A percentile compares a stretch with the other conserved stretches of the same genome.
Evolutionary conservation across 495 filamentous ascomycete species (phyloP).

Genomic region (Aspergillus ellipticus): DNA sequence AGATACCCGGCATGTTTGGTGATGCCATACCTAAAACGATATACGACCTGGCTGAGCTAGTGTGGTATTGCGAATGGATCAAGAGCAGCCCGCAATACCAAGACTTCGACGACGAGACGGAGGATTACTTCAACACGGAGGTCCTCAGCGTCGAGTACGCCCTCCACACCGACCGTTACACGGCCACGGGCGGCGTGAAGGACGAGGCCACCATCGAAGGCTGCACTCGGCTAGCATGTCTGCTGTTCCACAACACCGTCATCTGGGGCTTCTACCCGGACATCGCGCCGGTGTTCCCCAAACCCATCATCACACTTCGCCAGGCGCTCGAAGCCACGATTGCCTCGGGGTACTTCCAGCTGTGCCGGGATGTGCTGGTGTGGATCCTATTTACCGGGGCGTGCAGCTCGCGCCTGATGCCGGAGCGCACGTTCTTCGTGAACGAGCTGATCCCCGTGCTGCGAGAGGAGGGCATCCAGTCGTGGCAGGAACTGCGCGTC

Average conservation of each 20-base stretch:
- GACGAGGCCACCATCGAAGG: constrained; percentile 48
- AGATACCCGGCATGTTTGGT: constrained; percentile 40
- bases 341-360: constrained; percentile 30
- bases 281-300: constrained; percentile 36
- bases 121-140: constrained; percentile 47
- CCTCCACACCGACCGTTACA: constrained; percentile 49
- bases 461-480: constrained; percentile 26
- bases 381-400: constrained; percentile 43
- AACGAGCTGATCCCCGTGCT: constrained; percentile 31
- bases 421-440: constrained; percentile 37
- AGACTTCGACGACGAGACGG: constrained; percentile 37
- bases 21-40: constrained; percentile 31
- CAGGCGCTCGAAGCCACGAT: constrained; percentile 36
- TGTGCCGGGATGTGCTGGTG: constrained; percentile 37
- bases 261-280: constrained; percentile 47
- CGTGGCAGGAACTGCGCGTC: constrained; percentile 37
- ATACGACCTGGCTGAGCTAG: constrained; percentile 38
- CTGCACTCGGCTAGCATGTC: constrained; percentile 39
- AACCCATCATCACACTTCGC: constrained; percentile 38
- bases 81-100: constrained; percentile 29
- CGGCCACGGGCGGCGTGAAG: constrained; percentile 56
- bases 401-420: constrained; percentile 28
- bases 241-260: constrained; percentile 44
- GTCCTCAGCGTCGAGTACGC: constrained; percentile 43
- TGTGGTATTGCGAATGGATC: constrained; percentile 44